Evolutionary conservation across 495 filamentous ascomycete species (phyloP).

Genomic region (Collariella sp.): DNA sequence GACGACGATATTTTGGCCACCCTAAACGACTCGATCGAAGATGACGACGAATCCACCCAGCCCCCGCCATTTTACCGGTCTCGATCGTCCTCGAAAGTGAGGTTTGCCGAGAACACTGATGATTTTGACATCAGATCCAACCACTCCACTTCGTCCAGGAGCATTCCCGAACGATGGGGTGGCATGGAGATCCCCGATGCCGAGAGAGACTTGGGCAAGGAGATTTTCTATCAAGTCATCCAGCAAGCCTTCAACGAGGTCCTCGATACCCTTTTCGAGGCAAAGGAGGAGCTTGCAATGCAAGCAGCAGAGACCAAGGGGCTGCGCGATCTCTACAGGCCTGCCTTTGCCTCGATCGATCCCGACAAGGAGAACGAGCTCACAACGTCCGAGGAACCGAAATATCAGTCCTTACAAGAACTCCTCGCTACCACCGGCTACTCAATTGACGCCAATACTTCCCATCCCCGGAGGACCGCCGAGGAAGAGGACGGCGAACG

Average conservation of each 20-base stretch:
- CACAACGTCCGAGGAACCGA: constrained; percentile 10
- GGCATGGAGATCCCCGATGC: constrained; percentile 73
- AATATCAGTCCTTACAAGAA: constrained; percentile 38
- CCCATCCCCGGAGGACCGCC: neutral
- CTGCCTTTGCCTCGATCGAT: constrained; percentile 40
- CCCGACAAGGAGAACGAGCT: constrained; percentile 30
- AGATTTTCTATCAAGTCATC: constrained; percentile 81
- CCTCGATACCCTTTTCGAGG: constrained; percentile 74
- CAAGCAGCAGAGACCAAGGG: constrained; percentile 54
- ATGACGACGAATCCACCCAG: constrained; percentile 34
- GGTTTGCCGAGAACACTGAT: constrained; percentile 67
- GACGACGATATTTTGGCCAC: constrained; percentile 49
- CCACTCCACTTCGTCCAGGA: constrained; percentile 69
- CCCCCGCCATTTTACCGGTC: constrained; percentile 56
- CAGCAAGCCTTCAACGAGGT: constrained; percentile 90
- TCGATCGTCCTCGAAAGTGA: constrained; percentile 74
- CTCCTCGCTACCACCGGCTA: constrained; percentile 47
- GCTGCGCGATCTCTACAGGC: constrained; percentile 50
- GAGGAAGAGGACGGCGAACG: constrained; percentile 11
- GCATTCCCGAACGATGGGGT: constrained; percentile 75
- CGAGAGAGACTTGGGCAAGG: constrained; percentile 74
- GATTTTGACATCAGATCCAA: constrained; percentile 70
- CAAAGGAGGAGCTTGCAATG: constrained; percentile 68
- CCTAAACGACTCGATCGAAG: constrained; percentile 30
- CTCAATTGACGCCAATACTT: constrained; percentile 16